Evolutionary conservation across 345 rosid species (phyloP).

Genomic region (Citropsis articulata): DNA sequence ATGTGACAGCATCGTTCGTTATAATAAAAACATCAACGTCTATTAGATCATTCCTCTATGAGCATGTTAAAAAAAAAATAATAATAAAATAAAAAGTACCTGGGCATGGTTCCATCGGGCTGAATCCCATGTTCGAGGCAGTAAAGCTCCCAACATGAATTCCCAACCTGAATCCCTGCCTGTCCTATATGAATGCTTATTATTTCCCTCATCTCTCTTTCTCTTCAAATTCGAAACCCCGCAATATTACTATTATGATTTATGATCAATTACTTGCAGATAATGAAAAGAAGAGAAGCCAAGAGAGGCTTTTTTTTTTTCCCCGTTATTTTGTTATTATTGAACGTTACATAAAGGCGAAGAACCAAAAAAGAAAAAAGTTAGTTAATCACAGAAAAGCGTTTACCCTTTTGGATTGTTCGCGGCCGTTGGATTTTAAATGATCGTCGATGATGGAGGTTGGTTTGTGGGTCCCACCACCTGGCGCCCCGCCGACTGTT

Average conservation of each 20-base stretch:
- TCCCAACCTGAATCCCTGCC: slow-evolving; percentile 78
- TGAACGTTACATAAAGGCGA: not conserved
- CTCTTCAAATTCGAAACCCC: not conserved
- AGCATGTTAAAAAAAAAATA: not conserved
- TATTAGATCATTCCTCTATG: not conserved
- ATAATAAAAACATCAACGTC: not conserved
- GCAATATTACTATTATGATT: no score
- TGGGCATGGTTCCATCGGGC: slow-evolving; percentile 66
- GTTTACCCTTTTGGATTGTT: not conserved
- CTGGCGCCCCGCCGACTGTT: slow-evolving; percentile 15
- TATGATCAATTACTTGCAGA: no score
- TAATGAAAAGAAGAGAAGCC: not conserved
- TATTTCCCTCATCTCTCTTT: slow-evolving; percentile 51
- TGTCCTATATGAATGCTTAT: slow-evolving; percentile 73
- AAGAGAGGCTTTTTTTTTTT: not conserved
- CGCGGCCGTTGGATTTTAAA: not conserved
- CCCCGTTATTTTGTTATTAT: not conserved
- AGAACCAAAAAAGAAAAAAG: not conserved
- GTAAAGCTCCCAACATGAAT: slow-evolving; percentile 77
- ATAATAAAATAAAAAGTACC: slow-evolving; percentile 27
- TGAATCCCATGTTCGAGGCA: slow-evolving; percentile 80
- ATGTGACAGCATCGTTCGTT: not conserved
- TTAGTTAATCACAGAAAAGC: not conserved
- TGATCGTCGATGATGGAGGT: not conserved
- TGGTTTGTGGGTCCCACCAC: slow-evolving; percentile 21